Percentiles rank a stretch among this genome's conserved stretches.
Conservation (phyloP, 805 yeast genomes). For the Barnettozyma sucrosica region DNA sequence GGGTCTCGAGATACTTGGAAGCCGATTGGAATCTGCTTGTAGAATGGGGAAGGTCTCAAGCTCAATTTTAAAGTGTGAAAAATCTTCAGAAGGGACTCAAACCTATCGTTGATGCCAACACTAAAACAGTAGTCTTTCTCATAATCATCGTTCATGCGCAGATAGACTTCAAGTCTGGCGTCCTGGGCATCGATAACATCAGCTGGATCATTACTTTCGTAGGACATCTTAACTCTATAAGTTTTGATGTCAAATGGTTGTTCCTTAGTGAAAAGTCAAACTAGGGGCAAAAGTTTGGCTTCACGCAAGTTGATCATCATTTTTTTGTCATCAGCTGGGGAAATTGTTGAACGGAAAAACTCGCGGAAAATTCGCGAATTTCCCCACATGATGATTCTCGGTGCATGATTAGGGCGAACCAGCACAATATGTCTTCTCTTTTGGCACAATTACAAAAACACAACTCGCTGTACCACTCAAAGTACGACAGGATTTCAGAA, state of each 20-base stretch:
- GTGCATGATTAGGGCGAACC: background rate
- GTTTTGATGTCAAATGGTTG: background rate
- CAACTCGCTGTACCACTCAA: too few relatives aligned
- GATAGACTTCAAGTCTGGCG: slow-evolving; percentile 27
- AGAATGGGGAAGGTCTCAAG: slow-evolving; percentile 76
- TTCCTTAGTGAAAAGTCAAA: too few relatives aligned
- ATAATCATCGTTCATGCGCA: slow-evolving; percentile 78
- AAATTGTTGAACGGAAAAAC: background rate
- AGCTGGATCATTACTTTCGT: slow-evolving; percentile 11
- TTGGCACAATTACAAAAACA: background rate
- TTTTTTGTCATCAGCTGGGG: slow-evolving; percentile 1
- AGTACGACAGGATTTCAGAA: too few relatives aligned
- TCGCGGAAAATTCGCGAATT: slow-evolving; percentile 1
- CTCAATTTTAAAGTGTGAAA: slow-evolving; percentile 66
- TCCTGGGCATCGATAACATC: slow-evolving; percentile 22
- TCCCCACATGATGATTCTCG: background rate
- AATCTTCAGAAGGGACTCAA: slow-evolving; percentile 53
- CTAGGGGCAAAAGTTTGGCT: background rate
- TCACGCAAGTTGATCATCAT: background rate
- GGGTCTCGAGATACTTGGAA: slow-evolving; percentile 61
- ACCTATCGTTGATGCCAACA: slow-evolving; percentile 52
- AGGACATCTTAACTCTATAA: slow-evolving; percentile 1
- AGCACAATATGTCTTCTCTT: background rate
- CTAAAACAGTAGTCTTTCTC: slow-evolving; percentile 90
- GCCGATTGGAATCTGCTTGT: slow-evolving; percentile 55